Percentiles rank a stretch among this genome's conserved stretches.
Conservation (phyloP, 495 filamentous ascomycete species). For the Podospora sp. region DNA sequence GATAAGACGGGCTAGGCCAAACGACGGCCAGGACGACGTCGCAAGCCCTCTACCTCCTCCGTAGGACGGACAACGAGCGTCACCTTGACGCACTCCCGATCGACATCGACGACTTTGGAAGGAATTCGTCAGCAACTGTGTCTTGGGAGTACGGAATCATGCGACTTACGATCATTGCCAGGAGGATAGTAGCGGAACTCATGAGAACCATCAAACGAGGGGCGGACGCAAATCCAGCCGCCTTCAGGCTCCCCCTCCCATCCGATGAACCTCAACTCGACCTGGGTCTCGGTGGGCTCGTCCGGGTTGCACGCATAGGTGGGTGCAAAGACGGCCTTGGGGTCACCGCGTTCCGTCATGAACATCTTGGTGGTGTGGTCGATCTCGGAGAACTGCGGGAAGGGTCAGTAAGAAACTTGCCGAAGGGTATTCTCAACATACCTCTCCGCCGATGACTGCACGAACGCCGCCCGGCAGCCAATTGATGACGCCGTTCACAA, state of each 20-base stretch:
- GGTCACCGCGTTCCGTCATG: background rate
- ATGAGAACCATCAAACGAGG: background rate
- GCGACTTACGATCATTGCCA: slow-evolving; percentile 45
- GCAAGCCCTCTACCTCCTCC: background rate
- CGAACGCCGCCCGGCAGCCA: slow-evolving; percentile 31
- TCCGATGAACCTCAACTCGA: background rate
- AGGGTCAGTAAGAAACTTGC: background rate
- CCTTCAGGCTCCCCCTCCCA: background rate
- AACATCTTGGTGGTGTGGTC: background rate
- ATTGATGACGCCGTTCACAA: slow-evolving; percentile 50
- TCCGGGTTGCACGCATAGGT: background rate
- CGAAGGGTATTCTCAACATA: slow-evolving; percentile 39
- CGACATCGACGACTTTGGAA: slow-evolving; percentile 38
- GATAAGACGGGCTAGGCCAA: background rate
- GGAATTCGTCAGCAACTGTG: background rate
- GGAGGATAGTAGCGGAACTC: slow-evolving; percentile 30
- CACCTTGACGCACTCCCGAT: slow-evolving; percentile 42
- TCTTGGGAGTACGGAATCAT: background rate
- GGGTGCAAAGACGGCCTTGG: background rate
- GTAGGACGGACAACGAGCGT: slow-evolving; percentile 33
- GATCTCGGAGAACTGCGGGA: background rate
- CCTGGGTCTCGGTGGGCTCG: background rate
- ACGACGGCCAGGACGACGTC: slow-evolving; percentile 10
- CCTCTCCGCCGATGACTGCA: slow-evolving; percentile 52
- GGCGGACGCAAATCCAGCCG: background rate